These are phyloP conservation scores for Crithidia acanthocephali DNA, from an alignment of 208 protist genomes.

Conservation along the genomic window DNA sequence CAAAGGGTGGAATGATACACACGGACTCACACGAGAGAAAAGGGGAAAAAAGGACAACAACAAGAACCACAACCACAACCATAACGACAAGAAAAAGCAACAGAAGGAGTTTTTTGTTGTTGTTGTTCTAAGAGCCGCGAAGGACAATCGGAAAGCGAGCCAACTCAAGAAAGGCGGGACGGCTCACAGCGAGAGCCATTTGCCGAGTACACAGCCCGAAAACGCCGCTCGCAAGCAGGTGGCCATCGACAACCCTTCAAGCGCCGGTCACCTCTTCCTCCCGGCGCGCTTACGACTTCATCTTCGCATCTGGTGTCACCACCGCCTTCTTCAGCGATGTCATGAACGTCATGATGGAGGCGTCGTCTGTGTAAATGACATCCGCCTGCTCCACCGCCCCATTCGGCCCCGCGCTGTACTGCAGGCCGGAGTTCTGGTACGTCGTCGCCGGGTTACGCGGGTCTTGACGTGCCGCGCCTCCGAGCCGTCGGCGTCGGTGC, in stretches of 20 bases:
- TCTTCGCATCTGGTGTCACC: constrained; percentile 33
- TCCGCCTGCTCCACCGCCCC: constrained; percentile 41
- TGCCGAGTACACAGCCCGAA: too few relatives aligned
- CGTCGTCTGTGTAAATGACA: constrained; percentile 87
- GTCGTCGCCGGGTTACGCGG: constrained; percentile 83
- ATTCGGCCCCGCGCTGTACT: constrained; percentile 23
- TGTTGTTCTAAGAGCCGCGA: too few relatives aligned
- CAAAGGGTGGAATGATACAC: too few relatives aligned
- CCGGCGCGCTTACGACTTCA: constrained; percentile 4
- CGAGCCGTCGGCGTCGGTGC: constrained; percentile 83
- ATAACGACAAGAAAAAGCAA: constrained; percentile 8
- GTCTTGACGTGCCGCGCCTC: constrained; percentile 90
- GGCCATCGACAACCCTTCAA: too few relatives aligned
- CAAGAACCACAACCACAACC: background rate
- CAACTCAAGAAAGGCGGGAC: background rate
- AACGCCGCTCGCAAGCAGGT: too few relatives aligned
- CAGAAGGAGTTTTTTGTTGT: too few relatives aligned
- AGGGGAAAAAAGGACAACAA: background rate
- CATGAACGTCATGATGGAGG: constrained; percentile 83
- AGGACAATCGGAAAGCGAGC: too few relatives aligned
- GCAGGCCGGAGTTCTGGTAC: constrained; percentile 45
- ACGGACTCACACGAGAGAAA: background rate
- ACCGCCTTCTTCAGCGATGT: constrained; percentile 77
- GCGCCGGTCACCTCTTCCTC: background rate
- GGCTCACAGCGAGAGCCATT: background rate